A percentile compares a stretch with the other conserved stretches of the same genome.
These are phyloP conservation scores for Saturnispora mendoncae DNA, from an alignment of 805 yeast species.

Conservation along the genomic window DNA sequence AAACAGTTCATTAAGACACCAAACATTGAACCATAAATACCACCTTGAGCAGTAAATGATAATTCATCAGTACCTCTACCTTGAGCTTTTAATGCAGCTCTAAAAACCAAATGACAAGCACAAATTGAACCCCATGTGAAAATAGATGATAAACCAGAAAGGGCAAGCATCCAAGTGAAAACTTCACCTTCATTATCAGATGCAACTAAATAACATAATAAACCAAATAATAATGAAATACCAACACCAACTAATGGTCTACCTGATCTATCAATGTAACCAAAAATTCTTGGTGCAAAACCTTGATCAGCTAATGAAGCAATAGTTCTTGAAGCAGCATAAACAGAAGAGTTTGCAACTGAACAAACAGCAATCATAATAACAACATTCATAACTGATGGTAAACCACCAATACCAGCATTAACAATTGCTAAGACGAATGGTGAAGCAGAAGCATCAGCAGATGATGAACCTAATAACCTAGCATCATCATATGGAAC, in stretches of 20 bases:
- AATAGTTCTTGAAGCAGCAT: constrained; percentile 62
- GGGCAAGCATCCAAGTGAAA: constrained; percentile 66
- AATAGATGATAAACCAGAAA: constrained; percentile 64
- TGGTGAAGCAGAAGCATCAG: constrained; percentile 58
- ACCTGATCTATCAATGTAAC: constrained; percentile 65
- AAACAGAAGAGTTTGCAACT: constrained; percentile 66
- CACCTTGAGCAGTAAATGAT: constrained; percentile 55
- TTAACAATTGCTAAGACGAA: constrained; percentile 61
- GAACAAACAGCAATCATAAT: constrained; percentile 62
- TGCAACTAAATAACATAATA: constrained; percentile 53
- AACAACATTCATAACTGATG: constrained; percentile 64
- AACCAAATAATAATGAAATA: constrained; percentile 43
- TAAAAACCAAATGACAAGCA: constrained; percentile 57
- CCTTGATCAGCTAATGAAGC: constrained; percentile 63
- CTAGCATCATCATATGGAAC: constrained; percentile 49
- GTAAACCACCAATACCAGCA: constrained; percentile 54
- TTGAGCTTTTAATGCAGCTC: constrained; percentile 53
- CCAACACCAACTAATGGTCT: constrained; percentile 67
- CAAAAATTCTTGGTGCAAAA: constrained; percentile 50
- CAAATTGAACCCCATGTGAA: constrained; percentile 73
- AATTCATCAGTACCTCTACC: constrained; percentile 61
- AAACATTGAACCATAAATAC: constrained; percentile 54
- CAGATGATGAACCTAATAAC: constrained; percentile 38
- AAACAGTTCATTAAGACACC: constrained; percentile 50
- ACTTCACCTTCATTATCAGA: constrained; percentile 44